Base-by-base conservation (phyloP, 768 basidiomycete species). In the Rhizopogon rudus region DNA sequence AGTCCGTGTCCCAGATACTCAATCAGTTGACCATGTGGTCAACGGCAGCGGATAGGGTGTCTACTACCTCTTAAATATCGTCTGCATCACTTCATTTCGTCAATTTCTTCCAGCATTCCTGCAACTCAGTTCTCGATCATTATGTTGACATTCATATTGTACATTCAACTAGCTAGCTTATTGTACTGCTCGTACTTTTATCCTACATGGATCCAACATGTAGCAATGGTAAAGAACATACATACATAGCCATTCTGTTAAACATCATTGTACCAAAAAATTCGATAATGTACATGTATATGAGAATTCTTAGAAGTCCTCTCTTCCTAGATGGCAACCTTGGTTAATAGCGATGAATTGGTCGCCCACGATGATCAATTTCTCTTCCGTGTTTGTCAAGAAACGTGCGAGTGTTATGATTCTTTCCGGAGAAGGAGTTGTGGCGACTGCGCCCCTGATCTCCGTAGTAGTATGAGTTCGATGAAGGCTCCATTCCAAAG, bases 11-110 rank as follows among this genome's bases (percentile, higher is more conserved):
- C 6, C 63, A 67, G 20, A 68, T 84, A 40, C 67, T 77, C 5
- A 52, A 66, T 12, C 81, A 84, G 59, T 59, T 81, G 25, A 57
- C 70, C 6, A 59, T 78, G 10, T 82, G 81, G 77, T 67, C 63
- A 1, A 59, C 67, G 25, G 79, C 82, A 10, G 75, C 71, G 45
- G 63, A 70, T 44, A 51, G 62, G 25, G n/a, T 28, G 5, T 42
- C 31, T 17, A 9, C 43, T 14, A 22, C 50, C 42, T n/a, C 37
- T 43, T 51, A 51, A 33, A 46, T 45, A 33, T 46, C 5, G 7
- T 42, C 41, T 20, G 8, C 4, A 17, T 48, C 41, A 42, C 41
- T 12, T 22, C 5, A 9, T 42, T 20, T 48, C 17, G 5, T 20
- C 20, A 12, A 20, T 20, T 48, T 45, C 31, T 35, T 14, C 17